These are phyloP conservation scores for Eucalyptus globulus DNA, from an alignment of 345 rosid genomes.

Conservation along the genomic window DNA sequence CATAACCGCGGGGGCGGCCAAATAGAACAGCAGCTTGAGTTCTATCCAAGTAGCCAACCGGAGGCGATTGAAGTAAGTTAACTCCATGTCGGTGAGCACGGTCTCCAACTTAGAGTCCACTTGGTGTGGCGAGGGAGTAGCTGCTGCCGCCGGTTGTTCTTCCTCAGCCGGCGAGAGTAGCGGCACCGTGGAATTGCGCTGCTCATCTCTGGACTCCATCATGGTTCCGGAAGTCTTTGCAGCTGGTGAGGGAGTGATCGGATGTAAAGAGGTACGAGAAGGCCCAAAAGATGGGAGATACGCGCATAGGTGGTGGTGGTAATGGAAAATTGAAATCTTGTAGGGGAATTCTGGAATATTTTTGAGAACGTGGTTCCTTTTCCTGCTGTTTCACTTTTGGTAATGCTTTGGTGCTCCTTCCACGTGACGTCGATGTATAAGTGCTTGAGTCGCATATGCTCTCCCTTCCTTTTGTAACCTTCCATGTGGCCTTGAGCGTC, in stretches of 20 bases:
- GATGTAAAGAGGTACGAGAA: background rate
- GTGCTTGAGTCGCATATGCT: background rate
- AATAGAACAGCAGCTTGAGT: background rate
- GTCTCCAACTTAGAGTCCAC: background rate
- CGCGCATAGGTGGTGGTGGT: background rate
- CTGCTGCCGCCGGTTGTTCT: no score
- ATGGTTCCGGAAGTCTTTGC: background rate
- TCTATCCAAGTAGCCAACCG: conserved; percentile 13
- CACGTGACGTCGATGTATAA: background rate
- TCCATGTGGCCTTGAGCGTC: background rate
- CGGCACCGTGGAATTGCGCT: background rate
- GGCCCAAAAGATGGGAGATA: background rate
- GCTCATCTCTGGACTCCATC: background rate
- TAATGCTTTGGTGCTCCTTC: background rate
- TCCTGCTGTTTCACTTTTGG: background rate
- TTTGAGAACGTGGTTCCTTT: background rate
- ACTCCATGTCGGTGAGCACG: background rate
- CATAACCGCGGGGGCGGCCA: conserved; percentile 13
- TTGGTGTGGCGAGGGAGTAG: background rate
- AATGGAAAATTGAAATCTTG: background rate
- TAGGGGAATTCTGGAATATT: background rate
- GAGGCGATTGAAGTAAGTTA: background rate
- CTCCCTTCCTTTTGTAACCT: background rate
- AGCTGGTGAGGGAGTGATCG: background rate
- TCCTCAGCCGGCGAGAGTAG: background rate